Percentiles rank a stretch among this genome's conserved stretches.
Evolutionary conservation across 192 early-diverging fungal species (phyloP).

Genomic region (Coemansia guatemalensis): DNA sequence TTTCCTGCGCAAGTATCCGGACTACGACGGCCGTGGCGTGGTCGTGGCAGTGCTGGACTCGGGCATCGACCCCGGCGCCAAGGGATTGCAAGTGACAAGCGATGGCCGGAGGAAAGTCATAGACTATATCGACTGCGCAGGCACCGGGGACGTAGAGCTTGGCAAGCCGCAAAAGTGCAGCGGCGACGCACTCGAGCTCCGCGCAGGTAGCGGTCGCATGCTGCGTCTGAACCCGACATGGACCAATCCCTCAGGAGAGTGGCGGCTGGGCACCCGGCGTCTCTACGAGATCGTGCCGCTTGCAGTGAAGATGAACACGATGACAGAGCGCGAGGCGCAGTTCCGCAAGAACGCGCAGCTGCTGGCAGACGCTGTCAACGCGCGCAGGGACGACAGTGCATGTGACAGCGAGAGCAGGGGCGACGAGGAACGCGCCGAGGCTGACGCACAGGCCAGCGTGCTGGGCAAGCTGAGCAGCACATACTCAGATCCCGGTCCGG

Average conservation of each 20-base stretch:
- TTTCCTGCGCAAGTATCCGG: slow-evolving; percentile 77
- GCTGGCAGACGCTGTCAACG: slow-evolving; percentile 23
- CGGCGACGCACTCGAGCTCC: slow-evolving; percentile 54
- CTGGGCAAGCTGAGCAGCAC: slow-evolving; percentile 59
- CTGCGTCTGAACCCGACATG: slow-evolving; percentile 69
- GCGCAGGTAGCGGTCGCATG: slow-evolving; percentile 73
- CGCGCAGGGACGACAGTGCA: slow-evolving; percentile 13
- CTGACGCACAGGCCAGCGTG: slow-evolving; percentile 59
- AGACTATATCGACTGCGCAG: slow-evolving; percentile 94
- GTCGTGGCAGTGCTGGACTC: slow-evolving; percentile 93
- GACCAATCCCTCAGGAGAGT: slow-evolving; percentile 82
- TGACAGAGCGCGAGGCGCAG: slow-evolving; percentile 52
- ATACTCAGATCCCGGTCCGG: slow-evolving; percentile 76
- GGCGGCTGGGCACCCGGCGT: slow-evolving; percentile 78
- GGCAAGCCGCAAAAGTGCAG: slow-evolving; percentile 51
- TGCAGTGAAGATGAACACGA: slow-evolving; percentile 44
- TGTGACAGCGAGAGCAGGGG: slow-evolving; percentile 20
- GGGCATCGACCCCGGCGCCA: slow-evolving; percentile 90
- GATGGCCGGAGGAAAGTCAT: slow-evolving; percentile 90
- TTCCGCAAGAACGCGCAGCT: slow-evolving; percentile 32
- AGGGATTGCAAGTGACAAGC: slow-evolving; percentile 82
- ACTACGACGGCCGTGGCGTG: slow-evolving; percentile 85
- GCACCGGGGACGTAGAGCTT: slow-evolving; percentile 73
- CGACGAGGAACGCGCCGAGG: slow-evolving; percentile 47
- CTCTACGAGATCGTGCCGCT: slow-evolving; percentile 75